Evolutionary conservation across 1,139 yeast genomes (phyloP).

Genomic region (Hansenula anomala): DNA sequence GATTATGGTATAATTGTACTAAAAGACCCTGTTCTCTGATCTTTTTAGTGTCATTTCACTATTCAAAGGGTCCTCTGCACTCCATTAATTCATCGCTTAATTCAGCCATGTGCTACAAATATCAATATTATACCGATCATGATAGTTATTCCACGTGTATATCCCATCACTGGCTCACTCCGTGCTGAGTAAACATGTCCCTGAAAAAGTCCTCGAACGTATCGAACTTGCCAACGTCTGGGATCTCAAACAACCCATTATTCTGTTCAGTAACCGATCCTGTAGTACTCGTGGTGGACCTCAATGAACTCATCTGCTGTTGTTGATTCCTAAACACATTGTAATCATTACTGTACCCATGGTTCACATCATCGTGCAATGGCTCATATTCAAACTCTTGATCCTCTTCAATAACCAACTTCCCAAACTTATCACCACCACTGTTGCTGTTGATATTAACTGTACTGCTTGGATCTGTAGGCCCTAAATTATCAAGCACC

Average conservation of each 20-base stretch:
- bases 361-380: slow-evolving; percentile 21
- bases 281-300: background rate
- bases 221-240: slow-evolving; percentile 39
- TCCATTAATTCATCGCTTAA: too few species aligned
- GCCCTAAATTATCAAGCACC: background rate
- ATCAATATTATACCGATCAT: too few species aligned
- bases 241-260: slow-evolving; percentile 19
- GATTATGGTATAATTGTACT: too few species aligned
- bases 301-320: background rate
- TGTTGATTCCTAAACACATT: background rate
- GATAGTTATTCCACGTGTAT: too few species aligned
- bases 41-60: too few species aligned
- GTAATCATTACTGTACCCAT: slow-evolving; percentile 13
- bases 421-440: too few species aligned
- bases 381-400: slow-evolving; percentile 11
- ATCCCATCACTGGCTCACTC: too few species aligned
- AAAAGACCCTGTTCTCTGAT: too few species aligned
- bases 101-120: too few species aligned
- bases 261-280: background rate
- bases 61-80: too few species aligned
- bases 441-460: slow-evolving; percentile 1
- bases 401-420: too few species aligned
- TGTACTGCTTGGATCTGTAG: background rate
- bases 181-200: slow-evolving; percentile 34
- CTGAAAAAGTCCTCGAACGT: slow-evolving; percentile 47